Evolutionary conservation across 805 yeast genomes (phyloP), one percentile per base, ranked within the genome.

Genomic region (Candida tammaniensis): DNA sequence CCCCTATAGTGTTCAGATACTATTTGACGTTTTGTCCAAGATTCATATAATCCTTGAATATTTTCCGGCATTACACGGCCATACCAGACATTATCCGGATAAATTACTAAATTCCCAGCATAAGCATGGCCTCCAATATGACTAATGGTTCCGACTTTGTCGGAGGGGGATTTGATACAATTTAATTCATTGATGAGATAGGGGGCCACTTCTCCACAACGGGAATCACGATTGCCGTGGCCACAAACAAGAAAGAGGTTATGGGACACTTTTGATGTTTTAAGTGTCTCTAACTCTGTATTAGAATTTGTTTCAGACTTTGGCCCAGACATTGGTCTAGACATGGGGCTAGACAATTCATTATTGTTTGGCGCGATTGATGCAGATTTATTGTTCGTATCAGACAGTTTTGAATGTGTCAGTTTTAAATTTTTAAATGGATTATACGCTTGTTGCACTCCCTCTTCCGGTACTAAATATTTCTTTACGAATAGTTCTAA

Each of bases 41-140:
- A 76, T 43, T 76, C 76, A 1, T 83, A 72, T 4, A 86, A 68
- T 0, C 83, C 82, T 47, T 79, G 83, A n/a, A 86, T 80, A 28
- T 74, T 70, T 4, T 66, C 61, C 0, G 91, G 87, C 30, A 64
- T 59, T 2, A 86, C 87, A 33, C 86, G 64, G 0, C 94, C 93
- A 52, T 85, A 86, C 95, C 95, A 86, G 2, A 80, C 55, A 11
- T 66, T 54, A 29, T 65, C 64, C 4, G 57, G 56, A 42, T 79
- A 78, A 32, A 74, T 71, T 2, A 85, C 60, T 10, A 86, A 76
- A 49, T 86, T 86, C 0, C 95, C 95, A 1, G 96, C 95, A 56
- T 76, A 86, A 2, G 72, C 85, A 53, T 86, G 96, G 0, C 96
- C 96, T 1, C 95, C 94, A 25, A 86, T 66, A 54, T 86, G 96